phyloP scores from a whole-genome alignment of 2,329 filamentous ascomycete species.

The Cladophialophora exuberans region DNA sequence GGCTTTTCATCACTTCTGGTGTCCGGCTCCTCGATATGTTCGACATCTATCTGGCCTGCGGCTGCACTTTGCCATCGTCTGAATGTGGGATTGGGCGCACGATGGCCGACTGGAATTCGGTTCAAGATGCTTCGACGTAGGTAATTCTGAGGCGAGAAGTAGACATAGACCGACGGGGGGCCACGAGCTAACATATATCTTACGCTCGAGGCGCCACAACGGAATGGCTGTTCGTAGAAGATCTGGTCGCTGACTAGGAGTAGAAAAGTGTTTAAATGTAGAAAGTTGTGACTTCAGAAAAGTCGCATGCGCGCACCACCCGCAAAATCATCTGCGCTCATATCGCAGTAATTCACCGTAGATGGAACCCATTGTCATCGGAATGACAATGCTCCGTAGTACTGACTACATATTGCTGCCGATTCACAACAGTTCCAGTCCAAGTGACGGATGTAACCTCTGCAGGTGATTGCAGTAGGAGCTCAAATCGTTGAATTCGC shows the following conservation, averaged over 20 bases:
- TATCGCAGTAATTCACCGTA: too few relatives aligned
- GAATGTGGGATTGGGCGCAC: background rate
- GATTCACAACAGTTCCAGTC: too few relatives aligned
- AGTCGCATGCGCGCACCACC: background rate
- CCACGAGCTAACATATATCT: slow-evolving; percentile 28
- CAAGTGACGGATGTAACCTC: too few relatives aligned
- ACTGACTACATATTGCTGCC: too few relatives aligned
- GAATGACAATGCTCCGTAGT: too few relatives aligned
- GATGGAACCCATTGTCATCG: too few relatives aligned
- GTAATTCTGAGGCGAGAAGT: slow-evolving; percentile 23
- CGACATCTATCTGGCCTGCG: background rate
- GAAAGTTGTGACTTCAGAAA: background rate
- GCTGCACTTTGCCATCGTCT: slow-evolving; percentile 24
- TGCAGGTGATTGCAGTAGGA: too few relatives aligned
- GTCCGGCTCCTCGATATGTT: slow-evolving; percentile 13
- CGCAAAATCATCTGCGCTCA: too few relatives aligned
- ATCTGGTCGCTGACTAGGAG: background rate
- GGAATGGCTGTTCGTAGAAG: background rate
- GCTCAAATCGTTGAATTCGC: too few relatives aligned
- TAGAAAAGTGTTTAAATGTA: background rate
- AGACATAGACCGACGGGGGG: slow-evolving; percentile 21
- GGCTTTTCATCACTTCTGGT: background rate
- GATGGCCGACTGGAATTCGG: background rate
- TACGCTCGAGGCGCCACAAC: slow-evolving; percentile 12
- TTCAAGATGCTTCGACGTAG: slow-evolving; percentile 1